Evolutionary conservation across 345 rosid species (phyloP), one percentile per base, ranked within the genome.

Genomic region (Gossypium rotundifolium): DNA sequence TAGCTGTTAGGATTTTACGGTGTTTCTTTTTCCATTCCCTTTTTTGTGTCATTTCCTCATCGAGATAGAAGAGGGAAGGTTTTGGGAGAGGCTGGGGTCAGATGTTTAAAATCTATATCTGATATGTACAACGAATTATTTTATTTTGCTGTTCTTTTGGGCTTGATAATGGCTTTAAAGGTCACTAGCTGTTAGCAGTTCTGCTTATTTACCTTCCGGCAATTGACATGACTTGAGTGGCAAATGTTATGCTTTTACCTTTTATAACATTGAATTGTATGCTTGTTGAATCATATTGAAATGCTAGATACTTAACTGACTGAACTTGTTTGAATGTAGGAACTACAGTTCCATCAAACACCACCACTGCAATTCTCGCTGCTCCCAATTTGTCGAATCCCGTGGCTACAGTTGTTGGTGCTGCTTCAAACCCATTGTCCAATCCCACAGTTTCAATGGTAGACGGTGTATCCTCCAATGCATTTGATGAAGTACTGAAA

Each of bases 401-500:
- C 71, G 78, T 70, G 77, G 76, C 79, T 61, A 11, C 23, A 3
- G 49, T 9, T 38, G 48, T n/a, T 9, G 68, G 48, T 73, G 78
- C 78, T 17, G 71, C 40, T 46, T 48, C 88, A 52, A 85, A 79
- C 76, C 75, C 81, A 58, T 81, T 83, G 79, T 65, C 85, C 57
- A 86, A 81, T 76, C 68, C 83, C 73, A 80, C 62, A 67, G 76
- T 80, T 62, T 75, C 87, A 18, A 51, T 76, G 54, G 81, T 63
- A 27, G 81, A 77, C 76, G 82, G 85, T 75, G 91, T 76, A 78
- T 62, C 86, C 73, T 63, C 85, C 73, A 79, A 69, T 76, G 75
- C 83, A 49, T 74, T 84, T 66, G 92, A 88, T 57, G 98, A 92
- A 71, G 76, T 87, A 74, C 74, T 88, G 82, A 94, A 88, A 88